Evolutionary conservation across 805 yeast genomes (phyloP), one percentile per base, ranked within the genome.

Genomic region (Maudiozyma serrabonitensis): DNA sequence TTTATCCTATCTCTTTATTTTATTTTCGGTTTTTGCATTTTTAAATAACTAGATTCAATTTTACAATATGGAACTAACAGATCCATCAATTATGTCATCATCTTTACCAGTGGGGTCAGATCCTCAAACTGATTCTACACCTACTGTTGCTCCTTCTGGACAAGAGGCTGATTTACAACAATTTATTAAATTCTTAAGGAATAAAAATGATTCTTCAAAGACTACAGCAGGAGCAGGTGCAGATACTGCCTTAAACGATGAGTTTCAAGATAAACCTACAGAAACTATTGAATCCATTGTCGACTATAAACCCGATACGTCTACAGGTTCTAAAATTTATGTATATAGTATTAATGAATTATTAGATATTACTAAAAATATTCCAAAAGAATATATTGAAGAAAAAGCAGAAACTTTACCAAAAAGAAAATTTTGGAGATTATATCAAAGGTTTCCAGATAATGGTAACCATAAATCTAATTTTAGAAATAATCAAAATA

Each of bases 341-440:
- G 47, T 56, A 4, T 65, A 65, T 54, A 58, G 62, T 41, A 59
- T 63, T 34, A 57, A 63, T 41, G 69, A 65, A 49, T 49, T 65
- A 34, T 19, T 58, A 23, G 46, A 51, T 8, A 46, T 55, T 5
- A 52, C 55, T 9, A 52, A 54, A 21, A 45, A 61, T 47, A 41
- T 62, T 1, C 61, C 67, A 6, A 59, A 63, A n/a, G 60, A 57
- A 35, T 59, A 74, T 32, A 51, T 70, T 19, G 59, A 60, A 15
- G 58, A 62, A 46, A 64, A 68, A 50, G 57, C 62, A 6, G 58
- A 67, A 13, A 53, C 61, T 28, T 66, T 78, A 53, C 82, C 83
- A 3, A 75, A 69, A 37, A 66, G 62, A 47, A 66, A 70, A 16
- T 80, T 79, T 55, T 80, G 81, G 76, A 70, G 76, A 51, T 58